Percentiles rank a stretch among this genome's conserved stretches.
Conservation (phyloP, 1,284 basidiomycete species). For the Ganoderma sinense region DNA sequence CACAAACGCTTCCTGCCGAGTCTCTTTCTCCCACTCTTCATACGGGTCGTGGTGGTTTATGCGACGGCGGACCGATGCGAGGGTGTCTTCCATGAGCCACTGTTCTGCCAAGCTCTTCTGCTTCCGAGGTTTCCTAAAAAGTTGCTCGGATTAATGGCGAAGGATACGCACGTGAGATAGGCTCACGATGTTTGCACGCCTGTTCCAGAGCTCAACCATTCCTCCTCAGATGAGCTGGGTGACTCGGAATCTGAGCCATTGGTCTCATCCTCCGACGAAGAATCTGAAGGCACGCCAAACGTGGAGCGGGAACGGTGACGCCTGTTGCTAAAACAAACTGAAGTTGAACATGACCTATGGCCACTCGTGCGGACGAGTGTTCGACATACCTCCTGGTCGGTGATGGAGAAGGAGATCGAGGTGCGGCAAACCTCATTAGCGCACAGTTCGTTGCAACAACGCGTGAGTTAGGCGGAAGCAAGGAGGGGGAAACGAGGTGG, state of each 20-base stretch:
- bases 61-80: constrained; percentile 72
- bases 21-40: constrained; percentile 79
- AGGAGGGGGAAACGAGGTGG: neutral
- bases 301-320: constrained; percentile 51
- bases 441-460: neutral
- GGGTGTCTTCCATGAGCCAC: constrained; percentile 66
- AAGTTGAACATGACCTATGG: constrained; percentile 7
- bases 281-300: constrained; percentile 60
- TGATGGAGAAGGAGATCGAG: constrained; percentile 68
- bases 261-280: constrained; percentile 54
- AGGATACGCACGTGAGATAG: constrained; percentile 6
- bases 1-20: constrained; percentile 75
- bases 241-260: constrained; percentile 51
- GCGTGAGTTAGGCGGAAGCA: neutral
- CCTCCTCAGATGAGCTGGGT: constrained; percentile 43
- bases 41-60: constrained; percentile 76
- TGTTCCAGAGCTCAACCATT: constrained; percentile 50
- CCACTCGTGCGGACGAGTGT: constrained; percentile 5
- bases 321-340: constrained; percentile 12
- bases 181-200: constrained; percentile 50
- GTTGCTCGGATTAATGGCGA: constrained; percentile 4
- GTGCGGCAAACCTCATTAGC: constrained; percentile 67
- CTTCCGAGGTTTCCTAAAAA: constrained; percentile 19
- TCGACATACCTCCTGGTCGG: constrained; percentile 55
- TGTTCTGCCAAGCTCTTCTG: constrained; percentile 51